Evolutionary conservation across 306 rosid genomes (phyloP).

Genomic region (Malus domestica): DNA sequence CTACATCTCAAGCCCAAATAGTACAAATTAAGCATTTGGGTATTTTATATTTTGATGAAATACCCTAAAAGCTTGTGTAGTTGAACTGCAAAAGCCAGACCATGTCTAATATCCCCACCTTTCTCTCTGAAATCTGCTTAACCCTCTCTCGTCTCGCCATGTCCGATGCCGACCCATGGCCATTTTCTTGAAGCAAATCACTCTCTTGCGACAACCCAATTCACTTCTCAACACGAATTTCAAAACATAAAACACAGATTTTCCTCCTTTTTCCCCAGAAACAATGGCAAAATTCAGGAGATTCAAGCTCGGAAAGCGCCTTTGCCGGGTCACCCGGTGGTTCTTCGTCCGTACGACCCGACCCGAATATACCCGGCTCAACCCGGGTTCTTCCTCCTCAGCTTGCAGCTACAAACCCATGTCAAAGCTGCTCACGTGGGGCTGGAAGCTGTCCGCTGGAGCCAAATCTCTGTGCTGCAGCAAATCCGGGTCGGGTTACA

Average conservation of each 20-base stretch:
- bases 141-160: slow-evolving; percentile 52
- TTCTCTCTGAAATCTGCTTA: slow-evolving; percentile 56
- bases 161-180: slow-evolving; percentile 74
- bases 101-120: slow-evolving; percentile 59
- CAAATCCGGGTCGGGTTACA: slow-evolving; percentile 34
- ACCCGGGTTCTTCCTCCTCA: background rate
- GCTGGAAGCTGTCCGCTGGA: slow-evolving; percentile 36
- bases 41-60: slow-evolving; percentile 4
- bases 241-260: background rate
- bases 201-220: background rate
- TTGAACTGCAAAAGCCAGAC: background rate
- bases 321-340: slow-evolving; percentile 40
- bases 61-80: background rate
- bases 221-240: background rate
- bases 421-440: slow-evolving; percentile 50
- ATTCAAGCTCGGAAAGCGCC: slow-evolving; percentile 59
- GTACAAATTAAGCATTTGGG: background rate
- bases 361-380: slow-evolving; percentile 21
- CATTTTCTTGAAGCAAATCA: slow-evolving; percentile 34
- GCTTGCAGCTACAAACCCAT: slow-evolving; percentile 13
- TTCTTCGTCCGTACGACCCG: slow-evolving; percentile 19
- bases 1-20: background rate
- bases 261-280: background rate
- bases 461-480: slow-evolving; percentile 40
- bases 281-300: slow-evolving; percentile 42